Base-by-base conservation (phyloP, 208 protist genomes). In the Leishmania martiniquensis region DNA sequence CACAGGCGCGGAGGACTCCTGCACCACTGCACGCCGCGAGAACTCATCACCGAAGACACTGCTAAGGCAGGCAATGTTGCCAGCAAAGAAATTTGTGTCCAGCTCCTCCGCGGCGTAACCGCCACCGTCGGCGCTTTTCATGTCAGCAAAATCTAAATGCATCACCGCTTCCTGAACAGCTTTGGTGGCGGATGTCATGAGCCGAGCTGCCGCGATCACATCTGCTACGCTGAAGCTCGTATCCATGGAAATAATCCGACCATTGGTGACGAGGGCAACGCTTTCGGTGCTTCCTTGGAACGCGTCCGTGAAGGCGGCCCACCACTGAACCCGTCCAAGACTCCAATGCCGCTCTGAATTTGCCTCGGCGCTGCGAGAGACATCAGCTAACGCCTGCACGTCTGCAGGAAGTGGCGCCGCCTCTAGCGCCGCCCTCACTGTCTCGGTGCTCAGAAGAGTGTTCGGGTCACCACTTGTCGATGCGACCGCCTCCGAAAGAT, bases 211-310 rank as follows among this genome's bases (percentile, higher is more conserved):
- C 4, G 75, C 54, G 4, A 82, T 63, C 7, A 92, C 85, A 74
- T 93, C 91, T 6, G 65, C 81, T 12, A 72, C 70, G 45, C 57
- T 52, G 77, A 92, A 89, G 59, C 70, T 69, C 17, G 82, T 80
- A 66, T 86, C 78, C 67, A 90, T 84, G 9, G 75, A 51, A 15
- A 91, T 51, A 12, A 84, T 67, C 66, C 89, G 87, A 25, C 91
- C 91, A 81, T 93, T 95, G 17, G 83, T 75, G 44, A 87, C 29
- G 39, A 91, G 80, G 4, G 59, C 57, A 3, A 78, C 65, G 59
- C 2, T 73, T 15, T 29, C 49, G 34, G 7, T 34, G 34, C 49
- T 44, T n/a, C 69, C 51, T 12, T 39, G 6, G 51, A 15, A 42
- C 34, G 49, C 69, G 29, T 54, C 51, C 2, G 7, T 34, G 49